These are phyloP conservation scores for Thamnidium elegans DNA, from an alignment of 192 early-diverging fungal genomes.

Conservation along the genomic window DNA sequence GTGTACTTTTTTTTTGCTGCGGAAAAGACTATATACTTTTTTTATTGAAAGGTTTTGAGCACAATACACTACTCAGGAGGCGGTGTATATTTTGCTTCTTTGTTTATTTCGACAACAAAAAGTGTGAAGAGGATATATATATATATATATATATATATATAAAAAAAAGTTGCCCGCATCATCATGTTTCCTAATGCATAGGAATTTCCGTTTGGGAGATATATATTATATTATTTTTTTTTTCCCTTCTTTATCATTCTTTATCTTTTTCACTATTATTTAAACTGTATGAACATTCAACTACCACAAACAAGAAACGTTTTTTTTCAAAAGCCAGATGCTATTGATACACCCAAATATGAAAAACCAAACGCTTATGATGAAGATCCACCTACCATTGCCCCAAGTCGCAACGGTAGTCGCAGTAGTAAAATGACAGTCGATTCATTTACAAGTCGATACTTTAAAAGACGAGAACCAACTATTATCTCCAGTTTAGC, in stretches of 20 bases:
- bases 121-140: no score
- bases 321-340: conserved; percentile 23
- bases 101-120: no score
- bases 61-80: no score
- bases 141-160: no score
- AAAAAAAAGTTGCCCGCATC: no score
- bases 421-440: conserved; percentile 9
- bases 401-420: conserved; percentile 6
- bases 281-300: neutral
- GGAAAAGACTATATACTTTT: no score
- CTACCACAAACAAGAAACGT: neutral
- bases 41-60: no score
- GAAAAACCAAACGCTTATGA: conserved; percentile 35
- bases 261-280: neutral
- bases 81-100: no score
- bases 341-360: conserved; percentile 27
- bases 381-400: conserved; percentile 8
- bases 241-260: neutral
- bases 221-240: no score
- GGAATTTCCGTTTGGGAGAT: no score
- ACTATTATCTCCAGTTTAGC: neutral
- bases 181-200: no score
- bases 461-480: neutral
- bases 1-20: no score
- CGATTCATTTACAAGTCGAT: neutral